A percentile compares a stretch with the other conserved stretches of the same genome.
These are phyloP conservation scores for Exobasidium cylindrosporum DNA, from an alignment of 1,284 basidiomycete species.

Conservation along the genomic window DNA sequence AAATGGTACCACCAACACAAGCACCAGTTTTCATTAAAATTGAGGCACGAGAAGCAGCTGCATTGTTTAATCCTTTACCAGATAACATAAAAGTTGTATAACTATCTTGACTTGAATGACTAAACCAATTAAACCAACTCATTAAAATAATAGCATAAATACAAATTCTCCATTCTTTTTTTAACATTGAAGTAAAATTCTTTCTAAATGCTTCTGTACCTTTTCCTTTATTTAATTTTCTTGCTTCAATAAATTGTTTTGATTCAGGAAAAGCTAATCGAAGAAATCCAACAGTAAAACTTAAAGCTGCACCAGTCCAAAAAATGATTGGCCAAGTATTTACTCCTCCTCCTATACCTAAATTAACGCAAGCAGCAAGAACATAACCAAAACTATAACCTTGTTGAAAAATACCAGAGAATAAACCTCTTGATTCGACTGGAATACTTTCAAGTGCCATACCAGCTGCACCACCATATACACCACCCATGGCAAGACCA, in stretches of 20 bases:
- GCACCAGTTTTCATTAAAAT: constrained; percentile 32
- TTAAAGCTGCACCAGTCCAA: constrained; percentile 38
- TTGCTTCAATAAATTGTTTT: constrained; percentile 35
- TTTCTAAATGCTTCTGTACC: constrained; percentile 28
- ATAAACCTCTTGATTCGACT: constrained; percentile 32
- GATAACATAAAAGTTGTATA: constrained; percentile 38
- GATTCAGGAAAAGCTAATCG: constrained; percentile 38
- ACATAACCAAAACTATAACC: constrained; percentile 40
- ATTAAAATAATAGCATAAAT: constrained; percentile 23
- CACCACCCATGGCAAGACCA: constrained; percentile 31
- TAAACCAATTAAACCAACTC: constrained; percentile 32
- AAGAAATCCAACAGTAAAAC: constrained; percentile 25
- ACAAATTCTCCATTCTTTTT: constrained; percentile 10
- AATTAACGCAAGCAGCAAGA: constrained; percentile 34
- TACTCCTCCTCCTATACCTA: constrained; percentile 28
- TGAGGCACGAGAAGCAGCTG: constrained; percentile 27
- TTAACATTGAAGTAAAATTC: constrained; percentile 19
- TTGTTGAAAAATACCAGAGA: constrained; percentile 38
- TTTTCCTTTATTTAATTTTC: constrained; percentile 22
- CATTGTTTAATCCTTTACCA: constrained; percentile 28
- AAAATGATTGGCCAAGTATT: constrained; percentile 34
- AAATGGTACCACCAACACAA: constrained; percentile 34
- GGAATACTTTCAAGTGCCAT: constrained; percentile 30
- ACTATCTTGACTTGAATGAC: constrained; percentile 24
- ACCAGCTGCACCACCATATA: constrained; percentile 11